phyloP scores from a whole-genome alignment of 1,139 yeast species.

The Sugiyamaella xylanicola region DNA sequence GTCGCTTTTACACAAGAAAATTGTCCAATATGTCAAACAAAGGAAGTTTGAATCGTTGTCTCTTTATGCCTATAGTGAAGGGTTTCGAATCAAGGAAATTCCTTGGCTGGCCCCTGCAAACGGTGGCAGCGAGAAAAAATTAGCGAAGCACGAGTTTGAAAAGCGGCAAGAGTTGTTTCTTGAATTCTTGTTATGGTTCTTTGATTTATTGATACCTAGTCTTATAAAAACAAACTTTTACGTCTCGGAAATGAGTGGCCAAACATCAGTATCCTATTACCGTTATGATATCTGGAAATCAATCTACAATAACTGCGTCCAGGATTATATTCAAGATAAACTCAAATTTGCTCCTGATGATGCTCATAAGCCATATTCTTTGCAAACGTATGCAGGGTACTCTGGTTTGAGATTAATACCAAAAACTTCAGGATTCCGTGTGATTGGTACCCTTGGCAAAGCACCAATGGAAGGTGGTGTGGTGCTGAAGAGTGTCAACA shows the following conservation, averaged over 20 bases:
- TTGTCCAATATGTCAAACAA: constrained; percentile 48
- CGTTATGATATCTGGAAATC: constrained; percentile 62
- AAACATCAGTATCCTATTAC: constrained; percentile 50
- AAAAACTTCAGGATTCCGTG: constrained; percentile 21
- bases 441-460: constrained; percentile 24
- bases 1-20: constrained; percentile 43
- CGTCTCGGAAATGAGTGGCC: constrained; percentile 56
- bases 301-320: constrained; percentile 41
- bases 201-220: constrained; percentile 50
- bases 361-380: constrained; percentile 22
- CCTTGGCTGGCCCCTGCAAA: constrained; percentile 49
- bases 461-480: constrained; percentile 2
- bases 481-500: constrained; percentile 30
- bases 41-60: constrained; percentile 39
- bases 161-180: constrained; percentile 41
- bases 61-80: constrained; percentile 38
- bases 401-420: constrained; percentile 30
- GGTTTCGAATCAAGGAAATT: constrained; percentile 47
- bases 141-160: constrained; percentile 28
- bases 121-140: constrained; percentile 12
- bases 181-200: constrained; percentile 61
- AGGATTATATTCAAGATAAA: constrained; percentile 21
- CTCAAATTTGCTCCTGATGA: constrained; percentile 42
- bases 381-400: too few relatives aligned
- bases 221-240: constrained; percentile 63